Conservation (phyloP, 441 rosid genomes). For the Arabidopsis lyrata region DNA sequence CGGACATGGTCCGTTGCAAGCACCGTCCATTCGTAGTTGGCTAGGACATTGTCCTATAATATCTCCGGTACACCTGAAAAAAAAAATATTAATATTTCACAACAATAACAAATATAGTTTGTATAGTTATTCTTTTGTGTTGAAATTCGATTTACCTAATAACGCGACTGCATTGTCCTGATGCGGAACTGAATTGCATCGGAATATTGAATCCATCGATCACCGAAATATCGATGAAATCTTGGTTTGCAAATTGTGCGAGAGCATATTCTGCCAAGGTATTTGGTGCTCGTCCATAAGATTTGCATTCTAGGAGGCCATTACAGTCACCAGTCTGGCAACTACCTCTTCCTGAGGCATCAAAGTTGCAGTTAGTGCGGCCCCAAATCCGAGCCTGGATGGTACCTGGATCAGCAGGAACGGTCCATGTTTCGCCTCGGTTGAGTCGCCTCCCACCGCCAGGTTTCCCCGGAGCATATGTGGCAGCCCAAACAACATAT, state of each 20-base stretch:
- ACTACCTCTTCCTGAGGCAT: constrained; percentile 49
- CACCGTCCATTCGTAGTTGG: constrained; percentile 46
- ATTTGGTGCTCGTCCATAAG: constrained; percentile 57
- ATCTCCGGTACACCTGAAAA: constrained; percentile 45
- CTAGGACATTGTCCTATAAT: constrained; percentile 55
- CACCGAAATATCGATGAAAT: constrained; percentile 59
- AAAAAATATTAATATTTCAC: too few species aligned
- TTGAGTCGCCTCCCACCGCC: constrained; percentile 61
- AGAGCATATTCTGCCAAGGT: constrained; percentile 63
- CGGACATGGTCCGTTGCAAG: constrained; percentile 60
- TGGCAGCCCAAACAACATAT: constrained; percentile 59
- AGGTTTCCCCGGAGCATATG: constrained; percentile 57
- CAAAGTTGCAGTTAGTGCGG: constrained; percentile 57
- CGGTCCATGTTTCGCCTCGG: constrained; percentile 52
- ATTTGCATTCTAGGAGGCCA: constrained; percentile 55
- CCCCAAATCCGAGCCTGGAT: constrained; percentile 59
- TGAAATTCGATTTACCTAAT: constrained; percentile 19
- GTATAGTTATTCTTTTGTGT: neutral
- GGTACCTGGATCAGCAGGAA: constrained; percentile 46
- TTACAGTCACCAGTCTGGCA: constrained; percentile 64
- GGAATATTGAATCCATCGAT: constrained; percentile 76
- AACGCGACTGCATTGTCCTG: constrained; percentile 38
- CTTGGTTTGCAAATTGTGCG: constrained; percentile 43
- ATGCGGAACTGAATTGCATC: constrained; percentile 52
- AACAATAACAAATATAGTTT: neutral